Conservation (phyloP, 257 asterid species). For the Gentiana macrophylla region DNA sequence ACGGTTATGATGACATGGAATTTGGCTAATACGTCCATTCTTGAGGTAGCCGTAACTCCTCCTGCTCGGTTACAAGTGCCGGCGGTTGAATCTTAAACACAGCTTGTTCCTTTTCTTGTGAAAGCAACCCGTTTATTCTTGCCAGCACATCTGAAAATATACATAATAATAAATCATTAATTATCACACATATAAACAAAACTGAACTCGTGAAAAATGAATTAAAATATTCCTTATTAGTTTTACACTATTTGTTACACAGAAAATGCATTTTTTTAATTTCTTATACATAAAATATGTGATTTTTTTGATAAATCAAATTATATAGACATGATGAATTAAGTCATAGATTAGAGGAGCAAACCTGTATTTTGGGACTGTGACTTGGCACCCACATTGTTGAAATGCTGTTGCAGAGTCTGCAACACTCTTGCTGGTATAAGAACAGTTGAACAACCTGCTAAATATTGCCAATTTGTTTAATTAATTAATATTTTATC, state of each 20-base stretch:
- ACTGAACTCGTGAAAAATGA: background rate
- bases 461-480: background rate
- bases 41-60: slow-evolving; percentile 25
- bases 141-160: slow-evolving; percentile 13
- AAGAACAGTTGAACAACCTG: slow-evolving; percentile 62
- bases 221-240: background rate
- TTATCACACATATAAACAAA: background rate
- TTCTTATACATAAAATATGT: too few relatives aligned
- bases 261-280: too few relatives aligned
- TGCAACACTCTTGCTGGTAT: slow-evolving; percentile 79
- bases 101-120: slow-evolving; percentile 12
- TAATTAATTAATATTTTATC: too few relatives aligned
- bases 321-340: too few relatives aligned
- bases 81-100: slow-evolving; percentile 9
- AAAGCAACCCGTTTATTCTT: slow-evolving; percentile 13
- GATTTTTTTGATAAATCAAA: too few relatives aligned
- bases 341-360: too few relatives aligned
- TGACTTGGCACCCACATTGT: slow-evolving; percentile 23
- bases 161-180: too few relatives aligned
- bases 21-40: slow-evolving; percentile 27
- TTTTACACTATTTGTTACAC: too few relatives aligned
- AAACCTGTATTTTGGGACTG: slow-evolving; percentile 10
- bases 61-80: slow-evolving; percentile 10
- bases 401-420: slow-evolving; percentile 48
- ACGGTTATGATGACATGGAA: background rate